Evolutionary conservation across 2,329 filamentous ascomycete genomes (phyloP), one percentile per base, ranked within the genome.

Genomic region (Orbilia oligospora): DNA sequence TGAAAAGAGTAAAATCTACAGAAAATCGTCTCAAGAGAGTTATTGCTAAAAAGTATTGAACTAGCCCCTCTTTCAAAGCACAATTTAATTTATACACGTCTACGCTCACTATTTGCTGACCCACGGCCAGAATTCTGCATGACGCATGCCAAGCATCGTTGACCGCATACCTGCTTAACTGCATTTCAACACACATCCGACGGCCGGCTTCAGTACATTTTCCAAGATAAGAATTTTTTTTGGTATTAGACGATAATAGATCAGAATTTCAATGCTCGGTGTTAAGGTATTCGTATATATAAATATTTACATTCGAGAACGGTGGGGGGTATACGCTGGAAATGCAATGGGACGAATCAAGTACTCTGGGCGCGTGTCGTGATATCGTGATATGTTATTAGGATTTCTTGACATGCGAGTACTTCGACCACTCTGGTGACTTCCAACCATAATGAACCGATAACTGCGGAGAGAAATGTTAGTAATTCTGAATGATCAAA

Each of bases 381-480:
- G n/a, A 30, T 12, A 18, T 49, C 20, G n/a, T 41, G 33, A 10
- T 53, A 30, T 71, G n/a, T n/a, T n/a, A n/a, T n/a, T 18, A 68
- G 10, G 36, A 63, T 46, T 77, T 68, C 53, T 77, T 77, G 20
- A 67, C 67, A 20, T 68, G 73, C 14, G 58, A 16, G 30, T 77
- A 77, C 18, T 67, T 71, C 6, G 49, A 44, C 73, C 73, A 77
- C 36, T 77, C 73, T 0, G 73, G 73, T 6, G 48, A 46, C 44
- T 77, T 77, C 73, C 73, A 77, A 9, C 73, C 73, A 33, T 77
- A 77, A 27, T 77, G 73, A n/a, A 77, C 73, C 3, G 67, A 71
- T 53, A 69, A 61, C 73, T 76, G 12, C 22, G 44, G 20, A 18
- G 44, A 49, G 61, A 30, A 10, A 22, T 66, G 33, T 66, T 58